These are phyloP conservation scores for Clavispora asparagi DNA, from an alignment of 805 yeast genomes.

Conservation along the genomic window DNA sequence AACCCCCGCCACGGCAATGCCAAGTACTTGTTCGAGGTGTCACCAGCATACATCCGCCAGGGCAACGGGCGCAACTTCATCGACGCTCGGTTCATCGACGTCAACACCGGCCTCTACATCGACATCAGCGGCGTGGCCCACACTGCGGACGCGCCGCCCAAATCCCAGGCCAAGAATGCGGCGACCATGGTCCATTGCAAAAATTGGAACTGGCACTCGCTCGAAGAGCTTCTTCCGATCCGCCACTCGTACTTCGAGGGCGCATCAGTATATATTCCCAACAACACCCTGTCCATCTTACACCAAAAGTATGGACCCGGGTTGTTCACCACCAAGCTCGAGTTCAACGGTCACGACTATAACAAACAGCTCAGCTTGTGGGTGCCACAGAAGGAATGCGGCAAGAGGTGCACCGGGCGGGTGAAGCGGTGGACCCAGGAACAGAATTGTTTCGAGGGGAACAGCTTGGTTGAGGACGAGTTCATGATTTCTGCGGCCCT, in stretches of 20 bases:
- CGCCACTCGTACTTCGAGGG: conserved; percentile 35
- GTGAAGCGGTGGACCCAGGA: conserved; percentile 36
- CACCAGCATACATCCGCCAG: conserved; percentile 17
- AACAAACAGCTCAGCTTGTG: conserved; percentile 41
- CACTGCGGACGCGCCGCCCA: conserved; percentile 6
- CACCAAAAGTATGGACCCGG: conserved; percentile 27
- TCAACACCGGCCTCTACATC: conserved; percentile 35
- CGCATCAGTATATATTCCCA: conserved; percentile 30
- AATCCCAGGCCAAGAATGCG: not conserved
- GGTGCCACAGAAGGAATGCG: conserved; percentile 42
- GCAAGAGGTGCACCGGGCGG: conserved; percentile 15
- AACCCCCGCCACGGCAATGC: conserved; percentile 16
- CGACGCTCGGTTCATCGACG: conserved; percentile 18
- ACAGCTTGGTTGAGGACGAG: conserved; percentile 24
- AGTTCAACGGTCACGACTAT: conserved; percentile 30
- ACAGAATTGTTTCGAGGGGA: not conserved
- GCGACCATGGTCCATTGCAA: conserved; percentile 31
- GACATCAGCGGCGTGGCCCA: conserved; percentile 14
- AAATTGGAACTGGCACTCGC: conserved; percentile 35
- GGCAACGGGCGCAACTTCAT: conserved; percentile 17
- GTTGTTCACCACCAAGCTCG: conserved; percentile 23
- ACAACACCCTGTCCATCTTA: conserved; percentile 26
- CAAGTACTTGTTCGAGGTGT: conserved; percentile 15
- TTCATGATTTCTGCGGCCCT: conserved; percentile 24
- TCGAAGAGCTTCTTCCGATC: conserved; percentile 31